A percentile compares a stretch with the other conserved stretches of the same genome.
phyloP scores from a whole-genome alignment of 2,329 filamentous ascomycete genomes.

The Monilinia fructicola region DNA sequence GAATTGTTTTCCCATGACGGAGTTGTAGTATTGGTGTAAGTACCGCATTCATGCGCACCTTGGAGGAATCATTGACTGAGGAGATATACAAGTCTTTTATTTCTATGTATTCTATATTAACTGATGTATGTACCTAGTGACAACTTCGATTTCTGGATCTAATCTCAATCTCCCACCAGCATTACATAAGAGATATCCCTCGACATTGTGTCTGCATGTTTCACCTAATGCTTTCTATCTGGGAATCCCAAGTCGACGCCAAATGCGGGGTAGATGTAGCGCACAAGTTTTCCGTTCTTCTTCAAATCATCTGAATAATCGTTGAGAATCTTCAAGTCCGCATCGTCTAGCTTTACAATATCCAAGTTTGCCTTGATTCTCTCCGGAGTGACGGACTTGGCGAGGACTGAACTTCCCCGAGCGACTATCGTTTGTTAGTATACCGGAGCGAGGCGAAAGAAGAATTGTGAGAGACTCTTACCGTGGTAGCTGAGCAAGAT shows the following conservation, averaged over 20 bases:
- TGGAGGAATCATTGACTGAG: no score
- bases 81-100: no score
- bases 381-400: constrained; percentile 68
- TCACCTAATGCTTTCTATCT: constrained; percentile 43
- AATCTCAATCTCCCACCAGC: no score
- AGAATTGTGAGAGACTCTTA: constrained; percentile 44
- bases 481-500: constrained; percentile 72
- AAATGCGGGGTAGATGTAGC: constrained; percentile 69
- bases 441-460: neutral
- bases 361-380: constrained; percentile 70
- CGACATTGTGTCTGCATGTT: neutral
- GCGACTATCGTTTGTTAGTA: constrained; percentile 52
- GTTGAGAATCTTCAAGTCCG: constrained; percentile 59
- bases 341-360: constrained; percentile 61
- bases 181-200: neutral
- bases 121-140: no score
- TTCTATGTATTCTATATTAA: no score
- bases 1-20: no score
- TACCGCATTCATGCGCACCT: no score
- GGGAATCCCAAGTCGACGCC: constrained; percentile 69
- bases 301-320: constrained; percentile 54
- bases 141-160: neutral
- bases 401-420: constrained; percentile 67
- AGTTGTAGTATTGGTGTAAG: no score
- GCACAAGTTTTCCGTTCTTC: constrained; percentile 52